phyloP scores from a whole-genome alignment of 2,329 filamentous ascomycete species.

The Diplodia seriata region DNA sequence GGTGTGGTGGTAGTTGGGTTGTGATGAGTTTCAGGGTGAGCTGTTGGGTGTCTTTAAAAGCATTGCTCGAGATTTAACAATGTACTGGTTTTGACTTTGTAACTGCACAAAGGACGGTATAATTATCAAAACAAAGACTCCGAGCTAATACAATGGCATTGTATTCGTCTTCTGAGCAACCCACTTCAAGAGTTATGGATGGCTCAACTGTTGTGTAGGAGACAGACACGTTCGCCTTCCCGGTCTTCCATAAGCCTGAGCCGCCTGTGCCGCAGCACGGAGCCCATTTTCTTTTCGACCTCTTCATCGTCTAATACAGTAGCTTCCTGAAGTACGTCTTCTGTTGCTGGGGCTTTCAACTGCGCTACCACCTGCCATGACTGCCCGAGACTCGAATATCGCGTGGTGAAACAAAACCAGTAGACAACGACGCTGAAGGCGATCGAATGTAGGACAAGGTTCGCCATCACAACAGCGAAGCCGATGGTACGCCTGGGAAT shows the following conservation, averaged over 20 bases:
- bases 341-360: neutral
- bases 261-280: neutral
- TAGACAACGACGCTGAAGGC: neutral
- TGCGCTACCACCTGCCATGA: conserved; percentile 6
- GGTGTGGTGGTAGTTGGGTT: neutral
- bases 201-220: too few species aligned
- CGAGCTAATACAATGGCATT: too few species aligned
- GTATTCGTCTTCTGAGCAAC: too few species aligned
- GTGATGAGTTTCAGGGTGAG: too few species aligned
- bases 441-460: neutral
- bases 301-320: neutral
- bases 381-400: neutral
- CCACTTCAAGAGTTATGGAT: too few species aligned
- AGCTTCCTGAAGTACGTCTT: neutral
- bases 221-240: neutral
- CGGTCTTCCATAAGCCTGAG: neutral
- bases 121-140: too few species aligned
- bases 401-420: neutral
- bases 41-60: too few species aligned
- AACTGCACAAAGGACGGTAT: too few species aligned
- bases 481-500: neutral
- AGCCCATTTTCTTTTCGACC: neutral
- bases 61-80: too few species aligned
- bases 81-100: too few species aligned
- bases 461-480: neutral